phyloP scores from a whole-genome alignment of 129 eudicot genomes.

The Helichrysum umbraculigerum region DNA sequence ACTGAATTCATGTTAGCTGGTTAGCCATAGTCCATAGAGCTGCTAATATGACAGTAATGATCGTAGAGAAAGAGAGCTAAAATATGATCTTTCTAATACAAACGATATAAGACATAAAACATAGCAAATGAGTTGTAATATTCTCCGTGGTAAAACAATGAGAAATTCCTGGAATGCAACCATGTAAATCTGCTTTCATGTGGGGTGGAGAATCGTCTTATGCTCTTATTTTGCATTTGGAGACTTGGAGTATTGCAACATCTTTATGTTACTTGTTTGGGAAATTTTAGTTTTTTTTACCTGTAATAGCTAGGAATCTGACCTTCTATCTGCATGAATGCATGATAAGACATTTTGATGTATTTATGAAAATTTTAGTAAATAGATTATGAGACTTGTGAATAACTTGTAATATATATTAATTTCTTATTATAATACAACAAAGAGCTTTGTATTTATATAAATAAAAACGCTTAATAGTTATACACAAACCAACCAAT shows the following conservation, averaged over 20 bases:
- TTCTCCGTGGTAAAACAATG: too few species aligned
- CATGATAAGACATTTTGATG: neutral
- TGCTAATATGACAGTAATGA: too few species aligned
- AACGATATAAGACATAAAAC: too few species aligned
- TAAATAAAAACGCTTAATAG: neutral
- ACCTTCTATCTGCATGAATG: neutral
- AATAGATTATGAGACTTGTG: neutral
- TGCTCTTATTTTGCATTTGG: slow-evolving; percentile 5
- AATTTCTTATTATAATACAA: neutral
- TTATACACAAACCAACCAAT: neutral
- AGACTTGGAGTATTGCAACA: neutral
- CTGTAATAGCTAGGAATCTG: neutral
- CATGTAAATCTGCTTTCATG: neutral
- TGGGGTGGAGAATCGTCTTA: neutral
- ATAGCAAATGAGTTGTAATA: too few species aligned
- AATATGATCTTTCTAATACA: too few species aligned
- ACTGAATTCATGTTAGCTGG: too few species aligned
- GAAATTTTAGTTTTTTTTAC: neutral
- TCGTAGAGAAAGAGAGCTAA: too few species aligned
- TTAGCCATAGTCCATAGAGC: too few species aligned
- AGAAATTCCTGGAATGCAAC: neutral
- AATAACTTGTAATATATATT: neutral
- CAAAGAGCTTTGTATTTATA: neutral
- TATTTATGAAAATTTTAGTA: neutral
- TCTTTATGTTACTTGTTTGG: neutral